phyloP scores from a whole-genome alignment of 2,329 filamentous ascomycete genomes.

The Botrytis tulipae region DNA sequence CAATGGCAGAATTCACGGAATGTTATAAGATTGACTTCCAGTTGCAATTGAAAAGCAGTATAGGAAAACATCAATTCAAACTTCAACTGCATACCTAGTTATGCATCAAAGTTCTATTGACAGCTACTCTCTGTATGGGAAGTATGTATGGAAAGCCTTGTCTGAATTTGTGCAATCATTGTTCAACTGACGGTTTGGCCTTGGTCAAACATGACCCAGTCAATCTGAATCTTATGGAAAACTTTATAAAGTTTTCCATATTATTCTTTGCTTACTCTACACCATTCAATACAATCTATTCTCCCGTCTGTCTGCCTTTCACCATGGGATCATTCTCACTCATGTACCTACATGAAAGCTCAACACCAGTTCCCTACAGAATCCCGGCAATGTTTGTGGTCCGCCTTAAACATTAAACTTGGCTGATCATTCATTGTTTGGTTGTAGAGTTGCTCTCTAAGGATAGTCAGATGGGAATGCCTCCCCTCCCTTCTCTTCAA shows the following conservation, averaged over 20 bases:
- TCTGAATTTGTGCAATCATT: not conserved
- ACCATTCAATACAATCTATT: not conserved
- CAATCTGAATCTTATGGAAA: not conserved
- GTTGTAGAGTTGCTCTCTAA: not conserved
- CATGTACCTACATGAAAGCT: not conserved
- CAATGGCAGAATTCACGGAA: not conserved
- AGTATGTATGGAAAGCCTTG: not conserved
- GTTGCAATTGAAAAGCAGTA: not conserved
- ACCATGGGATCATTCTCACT: not conserved
- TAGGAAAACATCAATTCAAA: not conserved
- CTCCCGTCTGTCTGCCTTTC: not conserved
- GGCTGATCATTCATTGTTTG: not conserved
- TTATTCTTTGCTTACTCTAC: not conserved
- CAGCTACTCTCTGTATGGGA: not conserved
- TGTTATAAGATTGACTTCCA: not conserved
- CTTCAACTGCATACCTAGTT: not conserved
- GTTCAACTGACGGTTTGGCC: not conserved
- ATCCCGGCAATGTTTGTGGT: not conserved
- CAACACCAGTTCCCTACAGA: not conserved
- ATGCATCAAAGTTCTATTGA: not conserved
- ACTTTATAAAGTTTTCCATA: not conserved
- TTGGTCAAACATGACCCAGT: not conserved
- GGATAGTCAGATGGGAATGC: not conserved
- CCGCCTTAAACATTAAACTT: not conserved
- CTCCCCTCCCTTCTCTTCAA: not conserved